Evolutionary conservation across 2,329 filamentous ascomycete genomes (phyloP).

Genomic region (Macroventuria anomochaeta): DNA sequence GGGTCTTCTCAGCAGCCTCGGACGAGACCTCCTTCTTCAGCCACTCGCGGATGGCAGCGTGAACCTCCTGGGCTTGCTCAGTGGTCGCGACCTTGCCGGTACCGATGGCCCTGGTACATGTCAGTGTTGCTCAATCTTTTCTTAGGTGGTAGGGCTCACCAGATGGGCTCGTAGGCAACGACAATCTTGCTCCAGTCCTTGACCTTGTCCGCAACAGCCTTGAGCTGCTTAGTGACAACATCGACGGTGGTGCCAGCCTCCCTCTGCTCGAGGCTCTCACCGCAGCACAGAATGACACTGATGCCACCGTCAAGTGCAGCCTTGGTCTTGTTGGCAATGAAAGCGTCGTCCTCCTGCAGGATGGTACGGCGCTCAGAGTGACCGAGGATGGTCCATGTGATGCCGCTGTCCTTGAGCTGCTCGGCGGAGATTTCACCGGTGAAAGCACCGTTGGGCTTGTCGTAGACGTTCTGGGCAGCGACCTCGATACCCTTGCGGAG

Average conservation of each 20-base stretch:
- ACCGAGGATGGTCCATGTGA: conserved; percentile 90
- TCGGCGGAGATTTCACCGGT: conserved; percentile 94
- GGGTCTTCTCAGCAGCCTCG: conserved; percentile 81
- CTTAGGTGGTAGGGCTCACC: conserved; percentile 61
- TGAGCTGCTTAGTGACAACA: conserved; percentile 83
- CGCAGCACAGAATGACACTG: conserved; percentile 94
- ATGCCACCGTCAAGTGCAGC: conserved; percentile 85
- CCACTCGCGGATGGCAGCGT: conserved; percentile 87
- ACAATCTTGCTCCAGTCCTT: conserved; percentile 93
- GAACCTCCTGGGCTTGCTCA: conserved; percentile 53
- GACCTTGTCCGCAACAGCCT: conserved; percentile 78
- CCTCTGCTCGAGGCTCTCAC: conserved; percentile 92
- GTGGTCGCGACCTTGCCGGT: conserved; percentile 68
- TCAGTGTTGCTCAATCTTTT: conserved; percentile 18
- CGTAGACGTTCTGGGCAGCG: conserved; percentile 94
- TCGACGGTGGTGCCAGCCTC: conserved; percentile 85
- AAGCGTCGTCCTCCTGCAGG: conserved; percentile 80
- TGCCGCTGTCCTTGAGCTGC: conserved; percentile 86
- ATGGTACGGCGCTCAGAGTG: conserved; percentile 95
- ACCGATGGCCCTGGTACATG: conserved; percentile 67
- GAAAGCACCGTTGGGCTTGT: conserved; percentile 96
- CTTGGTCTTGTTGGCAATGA: conserved; percentile 94
- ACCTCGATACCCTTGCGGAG: conserved; percentile 80
- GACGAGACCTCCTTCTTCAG: conserved; percentile 75
- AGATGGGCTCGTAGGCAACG: conserved; percentile 98